These are phyloP conservation scores for Alternaria dauci DNA, from an alignment of 2,329 filamentous ascomycete species.

Conservation along the genomic window DNA sequence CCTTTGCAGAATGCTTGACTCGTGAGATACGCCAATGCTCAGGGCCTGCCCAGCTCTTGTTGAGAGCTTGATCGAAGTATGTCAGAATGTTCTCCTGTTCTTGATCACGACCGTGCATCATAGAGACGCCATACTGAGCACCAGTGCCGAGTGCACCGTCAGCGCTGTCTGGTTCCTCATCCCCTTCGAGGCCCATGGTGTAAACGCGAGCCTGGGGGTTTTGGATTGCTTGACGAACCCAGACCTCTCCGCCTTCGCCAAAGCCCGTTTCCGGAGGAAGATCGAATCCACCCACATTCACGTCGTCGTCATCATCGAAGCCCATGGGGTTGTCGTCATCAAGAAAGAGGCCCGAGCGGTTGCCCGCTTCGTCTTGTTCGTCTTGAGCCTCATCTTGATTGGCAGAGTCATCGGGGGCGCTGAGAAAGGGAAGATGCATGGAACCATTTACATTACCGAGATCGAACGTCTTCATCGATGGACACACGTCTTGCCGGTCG, in stretches of 20 bases:
- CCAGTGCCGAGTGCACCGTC: constrained; percentile 63
- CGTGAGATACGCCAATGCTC: constrained; percentile 98
- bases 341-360: constrained; percentile 82
- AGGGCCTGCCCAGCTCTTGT: constrained; percentile 98
- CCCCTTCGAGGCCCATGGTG: constrained; percentile 66
- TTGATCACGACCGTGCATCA: constrained; percentile 71
- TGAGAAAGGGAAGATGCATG: constrained; percentile 90
- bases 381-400: constrained; percentile 66
- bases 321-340: constrained; percentile 86
- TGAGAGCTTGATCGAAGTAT: constrained; percentile 95
- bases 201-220: constrained; percentile 87
- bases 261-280: constrained; percentile 77
- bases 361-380: constrained; percentile 57
- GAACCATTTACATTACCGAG: constrained; percentile 85
- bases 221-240: constrained; percentile 88
- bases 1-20: constrained; percentile 78
- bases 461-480: constrained; percentile 92
- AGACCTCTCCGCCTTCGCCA: constrained; percentile 93
- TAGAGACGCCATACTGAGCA: constrained; percentile 79
- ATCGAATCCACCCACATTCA: constrained; percentile 68
- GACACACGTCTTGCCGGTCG: constrained; percentile 90
- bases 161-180: constrained; percentile 57
- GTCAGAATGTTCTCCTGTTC: constrained; percentile 96
- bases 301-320: constrained; percentile 74
- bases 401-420: constrained; percentile 85